These are phyloP conservation scores for Zygoascus biomembranicola DNA, from an alignment of 805 yeast species.

Conservation along the genomic window DNA sequence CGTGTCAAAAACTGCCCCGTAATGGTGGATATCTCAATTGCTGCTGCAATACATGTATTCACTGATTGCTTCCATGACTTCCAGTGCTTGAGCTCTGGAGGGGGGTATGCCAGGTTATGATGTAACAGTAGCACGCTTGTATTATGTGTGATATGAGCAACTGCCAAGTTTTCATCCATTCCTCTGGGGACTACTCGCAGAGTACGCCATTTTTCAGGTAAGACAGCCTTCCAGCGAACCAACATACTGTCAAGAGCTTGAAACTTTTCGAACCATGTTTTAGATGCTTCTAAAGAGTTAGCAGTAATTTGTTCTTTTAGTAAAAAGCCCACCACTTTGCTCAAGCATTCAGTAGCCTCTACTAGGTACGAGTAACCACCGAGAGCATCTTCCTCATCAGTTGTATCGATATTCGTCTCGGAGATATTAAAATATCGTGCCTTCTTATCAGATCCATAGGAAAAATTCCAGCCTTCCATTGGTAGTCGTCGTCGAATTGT, in stretches of 20 bases:
- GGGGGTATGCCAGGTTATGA: conserved; percentile 13
- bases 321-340: conserved; percentile 7
- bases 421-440: conserved; percentile 11
- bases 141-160: conserved; percentile 15
- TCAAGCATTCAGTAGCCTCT: conserved; percentile 11
- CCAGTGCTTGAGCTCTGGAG: conserved; percentile 1
- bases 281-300: background rate
- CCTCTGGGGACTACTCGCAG: background rate
- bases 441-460: background rate
- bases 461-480: conserved; percentile 8
- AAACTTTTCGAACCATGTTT: conserved; percentile 10
- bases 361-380: conserved; percentile 13
- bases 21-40: conserved; percentile 10
- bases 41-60: conserved; percentile 12
- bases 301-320: conserved; percentile 3
- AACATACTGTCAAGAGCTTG: conserved; percentile 8
- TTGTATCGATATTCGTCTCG: conserved; percentile 3
- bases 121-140: conserved; percentile 13
- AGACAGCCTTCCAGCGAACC: conserved; percentile 10
- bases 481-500: conserved; percentile 12
- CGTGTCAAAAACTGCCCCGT: conserved; percentile 8
- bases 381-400: conserved; percentile 10
- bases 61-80: conserved; percentile 4
- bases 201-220: conserved; percentile 11
- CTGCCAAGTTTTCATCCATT: conserved; percentile 11